phyloP scores from a whole-genome alignment of 441 rosid species.

The Arabidopsis lyrata region DNA sequence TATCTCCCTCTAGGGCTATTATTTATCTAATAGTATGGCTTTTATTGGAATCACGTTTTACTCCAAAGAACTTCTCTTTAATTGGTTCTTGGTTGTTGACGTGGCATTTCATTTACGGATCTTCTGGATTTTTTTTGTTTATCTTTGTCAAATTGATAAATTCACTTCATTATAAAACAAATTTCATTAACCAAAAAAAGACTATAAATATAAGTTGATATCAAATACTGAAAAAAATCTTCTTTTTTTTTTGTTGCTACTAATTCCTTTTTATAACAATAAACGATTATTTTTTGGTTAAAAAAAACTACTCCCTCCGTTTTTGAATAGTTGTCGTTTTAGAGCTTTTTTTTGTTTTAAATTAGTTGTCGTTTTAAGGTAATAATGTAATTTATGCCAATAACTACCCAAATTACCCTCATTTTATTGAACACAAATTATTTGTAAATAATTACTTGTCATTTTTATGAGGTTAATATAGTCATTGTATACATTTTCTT shows the following conservation, averaged over 20 bases:
- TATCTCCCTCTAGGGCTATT: slow-evolving; percentile 32
- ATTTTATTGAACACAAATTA: too few species aligned
- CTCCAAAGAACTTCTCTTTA: background rate
- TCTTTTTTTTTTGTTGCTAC: too few species aligned
- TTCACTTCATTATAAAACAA: background rate
- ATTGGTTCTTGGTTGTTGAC: background rate
- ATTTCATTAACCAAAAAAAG: background rate
- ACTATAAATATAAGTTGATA: background rate
- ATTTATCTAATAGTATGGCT: slow-evolving; percentile 34
- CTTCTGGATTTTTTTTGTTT: background rate
- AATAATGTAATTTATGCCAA: too few species aligned
- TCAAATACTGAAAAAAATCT: too few species aligned
- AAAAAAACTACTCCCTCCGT: too few species aligned
- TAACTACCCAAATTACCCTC: too few species aligned
- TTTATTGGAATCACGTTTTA: slow-evolving; percentile 35
- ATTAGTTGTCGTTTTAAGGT: too few species aligned
- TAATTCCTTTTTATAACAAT: background rate
- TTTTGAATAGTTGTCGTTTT: too few species aligned
- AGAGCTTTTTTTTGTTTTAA: too few species aligned
- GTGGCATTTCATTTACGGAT: slow-evolving; percentile 27
- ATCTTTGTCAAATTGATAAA: background rate
- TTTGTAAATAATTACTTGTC: too few species aligned
- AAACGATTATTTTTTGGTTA: background rate
- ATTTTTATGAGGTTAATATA: too few species aligned
- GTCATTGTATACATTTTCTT: too few species aligned